Percentiles rank a stretch among this genome's conserved stretches.
These are phyloP conservation scores for Exophiala aquamarina DNA, from an alignment of 2,329 filamentous ascomycete species.

Conservation along the genomic window DNA sequence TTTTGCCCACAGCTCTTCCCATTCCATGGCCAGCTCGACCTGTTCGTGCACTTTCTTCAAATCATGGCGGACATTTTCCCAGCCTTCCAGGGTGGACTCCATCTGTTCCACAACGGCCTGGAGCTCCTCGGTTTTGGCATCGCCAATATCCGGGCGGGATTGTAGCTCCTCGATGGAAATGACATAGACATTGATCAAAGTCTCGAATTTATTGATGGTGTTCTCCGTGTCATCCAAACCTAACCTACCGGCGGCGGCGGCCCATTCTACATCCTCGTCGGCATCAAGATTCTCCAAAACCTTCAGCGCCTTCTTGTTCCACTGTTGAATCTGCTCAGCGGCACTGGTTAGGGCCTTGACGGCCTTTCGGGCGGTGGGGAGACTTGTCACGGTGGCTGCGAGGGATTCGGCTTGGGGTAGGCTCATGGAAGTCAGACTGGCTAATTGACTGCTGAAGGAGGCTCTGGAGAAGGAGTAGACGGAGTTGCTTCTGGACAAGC, in stretches of 20 bases:
- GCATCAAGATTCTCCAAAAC: slow-evolving; percentile 87
- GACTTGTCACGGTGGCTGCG: slow-evolving; percentile 78
- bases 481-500: slow-evolving; percentile 69
- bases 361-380: slow-evolving; percentile 81
- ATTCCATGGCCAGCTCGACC: slow-evolving; percentile 97
- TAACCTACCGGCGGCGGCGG: slow-evolving; percentile 72
- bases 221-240: slow-evolving; percentile 58
- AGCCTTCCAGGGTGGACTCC: slow-evolving; percentile 81
- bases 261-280: slow-evolving; percentile 98
- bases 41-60: slow-evolving; percentile 81
- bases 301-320: slow-evolving; percentile 89
- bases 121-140: slow-evolving; percentile 70
- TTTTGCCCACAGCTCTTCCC: slow-evolving; percentile 94
- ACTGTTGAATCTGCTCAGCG: slow-evolving; percentile 87
- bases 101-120: slow-evolving; percentile 79
- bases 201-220: slow-evolving; percentile 80
- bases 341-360: slow-evolving; percentile 80
- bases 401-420: slow-evolving; percentile 83
- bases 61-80: slow-evolving; percentile 76
- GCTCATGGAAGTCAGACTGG: slow-evolving; percentile 85
- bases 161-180: slow-evolving; percentile 92
- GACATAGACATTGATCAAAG: slow-evolving; percentile 88
- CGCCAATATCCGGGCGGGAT: slow-evolving; percentile 70
- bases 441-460: slow-evolving; percentile 90
- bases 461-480: slow-evolving; percentile 91